Evolutionary conservation across 495 filamentous ascomycete species (phyloP).

Genomic region (Pyrenopolyporus hunteri): DNA sequence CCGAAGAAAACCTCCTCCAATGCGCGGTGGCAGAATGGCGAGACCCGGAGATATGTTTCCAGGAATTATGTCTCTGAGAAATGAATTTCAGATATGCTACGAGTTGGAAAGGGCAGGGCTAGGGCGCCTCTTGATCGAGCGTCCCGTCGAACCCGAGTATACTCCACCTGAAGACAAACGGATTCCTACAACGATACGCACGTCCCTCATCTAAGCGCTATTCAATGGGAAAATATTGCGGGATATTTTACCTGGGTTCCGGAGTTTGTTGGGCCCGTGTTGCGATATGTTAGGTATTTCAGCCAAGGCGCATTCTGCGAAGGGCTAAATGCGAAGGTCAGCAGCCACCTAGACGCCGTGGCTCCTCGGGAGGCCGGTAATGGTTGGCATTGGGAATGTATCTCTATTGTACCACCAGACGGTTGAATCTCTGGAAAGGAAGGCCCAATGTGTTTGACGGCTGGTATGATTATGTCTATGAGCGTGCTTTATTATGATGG

Average conservation of each 20-base stretch:
- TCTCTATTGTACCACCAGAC: not conserved
- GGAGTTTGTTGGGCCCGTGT: too few species aligned
- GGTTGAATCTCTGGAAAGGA: not conserved
- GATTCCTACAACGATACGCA: not conserved
- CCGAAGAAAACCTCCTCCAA: constrained; percentile 32
- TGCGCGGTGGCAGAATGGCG: constrained; percentile 33
- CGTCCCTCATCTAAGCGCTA: not conserved
- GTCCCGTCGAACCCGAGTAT: not conserved
- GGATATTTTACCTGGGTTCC: not conserved
- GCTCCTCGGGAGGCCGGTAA: too few species aligned
- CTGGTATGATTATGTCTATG: constrained; percentile 7
- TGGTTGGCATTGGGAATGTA: not conserved
- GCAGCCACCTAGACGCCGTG: too few species aligned
- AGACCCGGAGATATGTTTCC: constrained; percentile 32
- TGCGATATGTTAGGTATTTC: too few species aligned
- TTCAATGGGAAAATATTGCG: not conserved
- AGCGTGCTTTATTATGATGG: too few species aligned
- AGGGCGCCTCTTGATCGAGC: not conserved
- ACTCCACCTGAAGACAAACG: not conserved
- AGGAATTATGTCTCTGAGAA: constrained; percentile 33
- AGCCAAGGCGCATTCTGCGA: too few species aligned
- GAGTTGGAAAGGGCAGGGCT: not conserved
- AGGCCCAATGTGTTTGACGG: not conserved
- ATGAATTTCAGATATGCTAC: not conserved
- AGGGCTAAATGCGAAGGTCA: too few species aligned